Conservation (phyloP, 208 protist genomes). For the Trypanosoma avium region DNA sequence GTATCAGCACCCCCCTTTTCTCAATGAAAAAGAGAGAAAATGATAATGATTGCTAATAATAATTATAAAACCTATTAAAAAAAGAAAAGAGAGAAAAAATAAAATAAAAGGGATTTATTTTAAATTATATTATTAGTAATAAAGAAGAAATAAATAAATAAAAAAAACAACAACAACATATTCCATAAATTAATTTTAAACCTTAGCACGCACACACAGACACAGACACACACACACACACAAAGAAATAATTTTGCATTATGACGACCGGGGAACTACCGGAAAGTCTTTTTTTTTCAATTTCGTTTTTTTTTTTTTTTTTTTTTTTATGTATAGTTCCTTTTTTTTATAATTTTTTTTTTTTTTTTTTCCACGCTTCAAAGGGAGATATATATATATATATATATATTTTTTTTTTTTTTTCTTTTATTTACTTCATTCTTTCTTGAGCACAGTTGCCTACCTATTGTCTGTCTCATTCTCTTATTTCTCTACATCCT, state of each 20-base stretch:
- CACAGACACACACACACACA: too few species aligned
- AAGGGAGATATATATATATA: neutral
- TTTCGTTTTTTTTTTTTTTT: neutral
- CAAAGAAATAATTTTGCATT: slow-evolving; percentile 2
- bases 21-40: too few species aligned
- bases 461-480: neutral
- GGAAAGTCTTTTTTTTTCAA: too few species aligned
- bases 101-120: neutral
- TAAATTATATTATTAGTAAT: neutral
- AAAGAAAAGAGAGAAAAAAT: neutral
- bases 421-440: slow-evolving; percentile 1
- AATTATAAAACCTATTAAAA: too few species aligned
- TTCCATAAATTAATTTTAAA: neutral
- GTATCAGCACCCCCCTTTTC: too few species aligned
- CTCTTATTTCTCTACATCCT: slow-evolving; percentile 11
- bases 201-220: too few species aligned
- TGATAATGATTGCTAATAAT: too few species aligned
- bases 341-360: slow-evolving; percentile 6
- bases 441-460: neutral
- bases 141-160: neutral
- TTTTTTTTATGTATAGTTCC: neutral
- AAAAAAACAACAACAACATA: neutral
- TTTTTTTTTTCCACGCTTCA: slow-evolving; percentile 7
- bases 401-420: neutral
- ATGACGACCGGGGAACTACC: neutral